A percentile compares a stretch with the other conserved stretches of the same genome.
Evolutionary conservation across 129 eudicot genomes (phyloP).

Genomic region (Chrysanthemum lavandulifolium): DNA sequence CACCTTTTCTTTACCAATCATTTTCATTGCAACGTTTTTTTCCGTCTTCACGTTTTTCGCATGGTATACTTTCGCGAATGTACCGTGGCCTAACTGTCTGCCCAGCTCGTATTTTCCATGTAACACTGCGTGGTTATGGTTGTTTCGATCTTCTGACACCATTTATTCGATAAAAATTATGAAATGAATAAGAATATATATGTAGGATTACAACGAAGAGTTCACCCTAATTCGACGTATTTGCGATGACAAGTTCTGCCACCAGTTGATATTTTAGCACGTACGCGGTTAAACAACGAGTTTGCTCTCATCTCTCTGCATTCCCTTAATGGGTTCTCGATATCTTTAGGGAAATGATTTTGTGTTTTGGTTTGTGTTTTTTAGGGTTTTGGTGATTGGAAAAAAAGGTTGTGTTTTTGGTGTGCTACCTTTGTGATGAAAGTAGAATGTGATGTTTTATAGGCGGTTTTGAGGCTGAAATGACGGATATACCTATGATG

Average conservation of each 20-base stretch:
- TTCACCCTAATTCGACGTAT: conserved; percentile 90
- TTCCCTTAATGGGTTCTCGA: conserved; percentile 45
- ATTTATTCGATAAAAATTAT: conserved; percentile 9
- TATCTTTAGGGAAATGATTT: conserved; percentile 1
- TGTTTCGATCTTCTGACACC: conserved; percentile 51
- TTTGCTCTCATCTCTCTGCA: conserved; percentile 81
- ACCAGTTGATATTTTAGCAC: conserved; percentile 48
- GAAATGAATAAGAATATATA: background rate
- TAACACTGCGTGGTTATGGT: conserved; percentile 30
- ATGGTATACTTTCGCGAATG: conserved; percentile 80
- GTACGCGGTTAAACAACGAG: conserved; percentile 38
- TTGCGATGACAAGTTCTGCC: conserved; percentile 96
- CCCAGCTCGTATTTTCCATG: conserved; percentile 85
- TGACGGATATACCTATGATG: conserved; percentile 10
- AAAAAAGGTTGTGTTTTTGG: conserved; percentile 1
- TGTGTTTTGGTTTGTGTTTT: conserved; percentile 8
- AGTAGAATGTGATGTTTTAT: conserved; percentile 14
- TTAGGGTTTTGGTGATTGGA: conserved; percentile 5
- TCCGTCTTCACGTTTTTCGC: conserved; percentile 53
- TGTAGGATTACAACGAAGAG: background rate
- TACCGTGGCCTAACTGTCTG: conserved; percentile 72
- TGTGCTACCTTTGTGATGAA: conserved; percentile 11
- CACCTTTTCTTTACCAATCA: conserved; percentile 80
- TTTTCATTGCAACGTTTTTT: conserved; percentile 76
- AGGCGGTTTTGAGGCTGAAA: conserved; percentile 22